phyloP scores from a whole-genome alignment of 2,329 filamentous ascomycete species.

The Epichloe amarillans region DNA sequence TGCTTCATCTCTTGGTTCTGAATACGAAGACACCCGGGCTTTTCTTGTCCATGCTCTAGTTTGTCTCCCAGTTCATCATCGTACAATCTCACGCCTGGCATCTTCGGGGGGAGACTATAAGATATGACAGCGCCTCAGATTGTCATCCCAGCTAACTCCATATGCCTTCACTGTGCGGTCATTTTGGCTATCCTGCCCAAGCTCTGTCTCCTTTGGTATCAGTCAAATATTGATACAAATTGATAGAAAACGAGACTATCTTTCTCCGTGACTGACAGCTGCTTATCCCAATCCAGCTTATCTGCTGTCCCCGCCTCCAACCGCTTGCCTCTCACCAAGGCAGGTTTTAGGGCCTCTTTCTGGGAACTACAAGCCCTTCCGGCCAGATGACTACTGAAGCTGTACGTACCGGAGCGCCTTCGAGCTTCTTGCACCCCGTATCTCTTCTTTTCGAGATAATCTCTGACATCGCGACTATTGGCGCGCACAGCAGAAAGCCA shows the following conservation, averaged over 20 bases:
- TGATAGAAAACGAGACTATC: not conserved
- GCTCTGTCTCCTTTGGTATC: not conserved
- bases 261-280: not conserved
- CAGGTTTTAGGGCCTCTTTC: not conserved
- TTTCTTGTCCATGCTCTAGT: not conserved
- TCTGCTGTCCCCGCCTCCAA: not conserved
- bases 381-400: conserved; percentile 12
- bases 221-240: not conserved
- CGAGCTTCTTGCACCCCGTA: not conserved
- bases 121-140: not conserved
- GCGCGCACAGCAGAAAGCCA: conserved; percentile 22
- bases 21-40: not conserved
- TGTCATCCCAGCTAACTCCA: not conserved
- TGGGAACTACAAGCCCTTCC: not conserved
- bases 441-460: not conserved
- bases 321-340: not conserved
- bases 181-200: not conserved
- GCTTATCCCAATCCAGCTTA: not conserved
- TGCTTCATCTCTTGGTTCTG: not conserved
- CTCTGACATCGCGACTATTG: not conserved
- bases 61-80: not conserved
- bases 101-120: not conserved
- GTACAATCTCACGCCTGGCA: not conserved
- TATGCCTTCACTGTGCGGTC: not conserved
- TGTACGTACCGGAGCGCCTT: conserved; percentile 7